Percentiles rank a stretch among this genome's conserved stretches.
phyloP scores from a whole-genome alignment of 2,329 filamentous ascomycete genomes.

The Sordariomycetes sp. region DNA sequence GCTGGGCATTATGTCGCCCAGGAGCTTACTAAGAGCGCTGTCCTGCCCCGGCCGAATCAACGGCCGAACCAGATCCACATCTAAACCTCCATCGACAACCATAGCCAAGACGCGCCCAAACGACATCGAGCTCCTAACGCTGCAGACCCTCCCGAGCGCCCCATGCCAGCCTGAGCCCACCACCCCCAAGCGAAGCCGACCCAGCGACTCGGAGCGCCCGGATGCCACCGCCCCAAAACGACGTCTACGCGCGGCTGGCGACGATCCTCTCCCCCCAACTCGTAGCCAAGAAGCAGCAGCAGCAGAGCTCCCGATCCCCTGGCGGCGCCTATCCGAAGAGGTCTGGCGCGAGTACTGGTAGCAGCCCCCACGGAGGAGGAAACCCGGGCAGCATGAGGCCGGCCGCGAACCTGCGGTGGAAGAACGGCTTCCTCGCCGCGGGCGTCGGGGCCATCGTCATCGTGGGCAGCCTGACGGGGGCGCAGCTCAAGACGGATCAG shows the following conservation, averaged over 20 bases:
- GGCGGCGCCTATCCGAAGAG: too few relatives aligned
- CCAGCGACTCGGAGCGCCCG: too few relatives aligned
- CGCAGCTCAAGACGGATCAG: constrained; percentile 36
- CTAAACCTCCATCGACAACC: neutral
- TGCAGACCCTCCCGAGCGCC: neutral
- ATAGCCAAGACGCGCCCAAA: too few relatives aligned
- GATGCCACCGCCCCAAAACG: too few relatives aligned
- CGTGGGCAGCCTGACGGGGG: constrained; percentile 38
- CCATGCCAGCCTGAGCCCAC: too few relatives aligned
- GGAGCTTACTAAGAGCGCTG: neutral
- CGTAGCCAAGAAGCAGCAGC: too few relatives aligned
- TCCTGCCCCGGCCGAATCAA: neutral
- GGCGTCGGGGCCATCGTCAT: constrained; percentile 36
- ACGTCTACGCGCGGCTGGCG: too few relatives aligned
- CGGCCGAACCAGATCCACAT: neutral
- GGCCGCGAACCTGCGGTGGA: too few relatives aligned
- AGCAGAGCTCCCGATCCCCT: neutral
- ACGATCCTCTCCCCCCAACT: too few relatives aligned
- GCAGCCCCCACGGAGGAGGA: neutral
- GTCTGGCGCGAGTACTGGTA: constrained; percentile 2
- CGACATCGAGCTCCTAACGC: too few relatives aligned
- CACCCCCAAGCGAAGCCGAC: too few relatives aligned
- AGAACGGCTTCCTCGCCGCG: constrained; percentile 18
- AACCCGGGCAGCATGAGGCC: neutral
- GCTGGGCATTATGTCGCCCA: too few relatives aligned